Base-by-base conservation (phyloP, 805 yeast species). In the Cyberlindnera meyerae region DNA sequence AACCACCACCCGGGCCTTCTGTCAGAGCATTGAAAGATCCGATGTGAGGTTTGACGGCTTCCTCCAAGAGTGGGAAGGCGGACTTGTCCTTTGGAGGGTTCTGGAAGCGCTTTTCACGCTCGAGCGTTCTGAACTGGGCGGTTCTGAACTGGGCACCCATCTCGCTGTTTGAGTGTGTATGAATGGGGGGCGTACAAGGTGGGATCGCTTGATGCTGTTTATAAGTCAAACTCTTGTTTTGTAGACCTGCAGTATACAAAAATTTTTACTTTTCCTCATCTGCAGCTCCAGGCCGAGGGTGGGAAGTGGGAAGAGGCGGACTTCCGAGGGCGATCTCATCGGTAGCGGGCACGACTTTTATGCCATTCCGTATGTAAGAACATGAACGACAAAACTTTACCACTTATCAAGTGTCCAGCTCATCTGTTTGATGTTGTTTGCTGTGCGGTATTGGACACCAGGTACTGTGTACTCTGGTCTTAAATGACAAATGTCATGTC, bases 11-110 rank as follows among this genome's bases (percentile, higher is more conserved):
- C 17, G 84, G 77, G 29, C 95, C 96, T 40, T 85, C 95, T 17
- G 95, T 84, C 39, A 93, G 69, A 5, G 97, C 97, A 69, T 93
- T 83, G 71, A 93, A 93, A 2, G 97, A 90, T 8, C 95, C 97
- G 38, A 93, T 75, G 60, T 93, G 98, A 5, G 98, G 98, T 39
- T 78, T 77, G 27, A 93, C 93, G 12, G 98, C 97, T 45, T 87
- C 95, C 40, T 75, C 74, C 25, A 93, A 71, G 27, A 88, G 63
- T 12, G 96, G 96, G 53, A 66, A 90, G 7, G 85, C 85, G 21
- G 86, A 71, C 58, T 82, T 75, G 54, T 85, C 95, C 63, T 77
- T 80, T 34, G 97, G 95, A 31, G 98, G 98, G 57, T 85, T 79
- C 51, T 75, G 73, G 66, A 87, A 93, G 49, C 94, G 74, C 43